Evolutionary conservation across 495 filamentous ascomycete genomes (phyloP).

Genomic region (Sordaria brevicollis): DNA sequence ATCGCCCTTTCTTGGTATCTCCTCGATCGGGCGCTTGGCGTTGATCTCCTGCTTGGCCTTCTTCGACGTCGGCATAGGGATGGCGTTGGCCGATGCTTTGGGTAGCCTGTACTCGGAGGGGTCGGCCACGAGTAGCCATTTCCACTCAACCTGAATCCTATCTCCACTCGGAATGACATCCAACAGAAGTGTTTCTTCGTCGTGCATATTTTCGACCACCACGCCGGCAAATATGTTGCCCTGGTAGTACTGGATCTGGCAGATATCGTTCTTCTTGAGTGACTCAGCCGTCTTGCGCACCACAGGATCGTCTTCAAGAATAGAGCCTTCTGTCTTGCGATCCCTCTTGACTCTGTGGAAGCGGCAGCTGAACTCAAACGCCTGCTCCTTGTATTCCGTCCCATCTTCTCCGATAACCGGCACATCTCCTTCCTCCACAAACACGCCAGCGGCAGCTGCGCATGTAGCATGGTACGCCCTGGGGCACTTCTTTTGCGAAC

Average conservation of each 20-base stretch:
- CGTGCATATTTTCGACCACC: constrained; percentile 74
- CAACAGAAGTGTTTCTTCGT: constrained; percentile 63
- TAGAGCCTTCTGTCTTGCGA: constrained; percentile 53
- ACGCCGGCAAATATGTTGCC: constrained; percentile 84
- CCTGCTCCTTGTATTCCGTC: constrained; percentile 78
- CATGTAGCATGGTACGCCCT: constrained; percentile 93
- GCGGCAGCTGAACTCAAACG: constrained; percentile 85
- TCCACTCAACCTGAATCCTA: constrained; percentile 63
- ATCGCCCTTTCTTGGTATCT: constrained; percentile 56
- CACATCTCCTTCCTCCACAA: constrained; percentile 74
- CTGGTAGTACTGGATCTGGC: constrained; percentile 79
- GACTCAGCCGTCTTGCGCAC: constrained; percentile 58
- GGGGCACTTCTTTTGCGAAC: constrained; percentile 88
- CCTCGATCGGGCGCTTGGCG: constrained; percentile 46
- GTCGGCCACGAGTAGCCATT: constrained; percentile 61
- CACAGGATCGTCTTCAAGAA: constrained; percentile 58
- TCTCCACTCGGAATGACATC: constrained; percentile 85
- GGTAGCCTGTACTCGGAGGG: constrained; percentile 53
- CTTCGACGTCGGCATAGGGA: constrained; percentile 44
- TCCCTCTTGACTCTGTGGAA: constrained; percentile 84
- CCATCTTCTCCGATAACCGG: constrained; percentile 87
- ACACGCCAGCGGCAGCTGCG: constrained; percentile 80
- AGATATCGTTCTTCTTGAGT: constrained; percentile 62
- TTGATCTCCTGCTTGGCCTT: constrained; percentile 48
- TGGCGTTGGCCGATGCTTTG: constrained; percentile 49